Evolutionary conservation across 345 rosid genomes (phyloP).

Genomic region (Microthlaspi erraticum): DNA sequence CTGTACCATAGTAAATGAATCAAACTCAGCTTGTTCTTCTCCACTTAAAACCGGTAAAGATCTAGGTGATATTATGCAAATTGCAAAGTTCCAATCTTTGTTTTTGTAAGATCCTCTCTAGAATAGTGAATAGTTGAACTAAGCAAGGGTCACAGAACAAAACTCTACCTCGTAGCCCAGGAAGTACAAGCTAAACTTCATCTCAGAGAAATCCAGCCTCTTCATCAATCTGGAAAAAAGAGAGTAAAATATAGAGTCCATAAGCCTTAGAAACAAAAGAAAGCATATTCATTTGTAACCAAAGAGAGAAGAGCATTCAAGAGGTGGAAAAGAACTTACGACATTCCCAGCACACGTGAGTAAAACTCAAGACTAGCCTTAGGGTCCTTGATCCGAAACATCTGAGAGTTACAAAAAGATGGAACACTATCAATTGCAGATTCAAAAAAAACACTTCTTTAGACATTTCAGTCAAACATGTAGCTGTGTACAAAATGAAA

Average conservation of each 20-base stretch:
- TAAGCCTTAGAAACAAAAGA: constrained; percentile 19
- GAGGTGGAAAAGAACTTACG: constrained; percentile 59
- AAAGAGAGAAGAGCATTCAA: background rate
- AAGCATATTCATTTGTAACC: background rate
- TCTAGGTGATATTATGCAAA: background rate
- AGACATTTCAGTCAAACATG: background rate
- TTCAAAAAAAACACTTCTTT: background rate
- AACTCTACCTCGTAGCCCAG: constrained; percentile 84
- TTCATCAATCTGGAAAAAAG: constrained; percentile 67
- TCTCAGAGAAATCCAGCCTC: constrained; percentile 88
- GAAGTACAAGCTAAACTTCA: constrained; percentile 90
- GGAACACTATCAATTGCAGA: constrained; percentile 1
- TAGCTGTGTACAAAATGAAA: no score
- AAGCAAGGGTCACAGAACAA: constrained; percentile 7
- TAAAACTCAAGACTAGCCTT: constrained; percentile 86
- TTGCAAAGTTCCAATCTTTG: constrained; percentile 2
- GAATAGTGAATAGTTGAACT: background rate
- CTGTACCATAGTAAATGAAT: constrained; percentile 45
- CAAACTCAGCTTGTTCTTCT: constrained; percentile 11
- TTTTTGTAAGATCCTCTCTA: constrained; percentile 11
- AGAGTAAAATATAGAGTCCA: background rate
- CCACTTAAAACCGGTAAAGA: background rate
- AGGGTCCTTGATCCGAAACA: constrained; percentile 96
- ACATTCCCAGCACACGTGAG: constrained; percentile 93
- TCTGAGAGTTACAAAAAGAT: constrained; percentile 50